phyloP scores from a whole-genome alignment of 495 filamentous ascomycete species.

The Aspergillus biplanus region DNA sequence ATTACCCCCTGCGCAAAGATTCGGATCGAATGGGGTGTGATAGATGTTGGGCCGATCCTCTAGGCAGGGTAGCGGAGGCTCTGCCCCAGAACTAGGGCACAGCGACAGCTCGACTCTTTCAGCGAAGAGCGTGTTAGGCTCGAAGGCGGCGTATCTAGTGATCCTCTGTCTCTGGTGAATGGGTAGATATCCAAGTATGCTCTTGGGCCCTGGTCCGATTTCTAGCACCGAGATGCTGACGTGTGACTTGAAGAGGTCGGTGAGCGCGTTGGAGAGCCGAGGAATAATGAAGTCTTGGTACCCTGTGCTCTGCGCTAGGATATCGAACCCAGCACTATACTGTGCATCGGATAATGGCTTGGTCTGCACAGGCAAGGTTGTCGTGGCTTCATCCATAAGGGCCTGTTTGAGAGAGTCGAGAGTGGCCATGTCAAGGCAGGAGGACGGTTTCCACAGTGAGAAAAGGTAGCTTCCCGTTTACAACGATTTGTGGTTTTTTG shows the following conservation, averaged over 20 bases:
- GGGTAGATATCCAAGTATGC: conserved; percentile 57
- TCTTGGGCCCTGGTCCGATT: conserved; percentile 64
- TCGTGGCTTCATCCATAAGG: conserved; percentile 46
- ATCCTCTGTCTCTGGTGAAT: conserved; percentile 47
- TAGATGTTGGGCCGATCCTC: conserved; percentile 46
- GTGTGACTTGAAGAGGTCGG: conserved; percentile 51
- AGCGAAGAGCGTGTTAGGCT: conserved; percentile 58
- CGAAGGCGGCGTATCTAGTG: conserved; percentile 56
- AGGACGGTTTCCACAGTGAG: too few species aligned
- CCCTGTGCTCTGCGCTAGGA: conserved; percentile 46
- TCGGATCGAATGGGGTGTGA: conserved; percentile 47
- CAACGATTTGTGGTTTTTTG: too few species aligned
- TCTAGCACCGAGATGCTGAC: conserved; percentile 58
- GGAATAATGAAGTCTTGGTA: conserved; percentile 64
- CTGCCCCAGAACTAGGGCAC: conserved; percentile 20
- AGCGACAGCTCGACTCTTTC: conserved; percentile 53
- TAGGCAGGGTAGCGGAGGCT: conserved; percentile 54
- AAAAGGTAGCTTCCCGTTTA: too few species aligned
- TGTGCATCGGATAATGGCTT: conserved; percentile 56
- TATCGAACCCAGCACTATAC: conserved; percentile 58
- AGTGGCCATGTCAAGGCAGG: conserved; percentile 28
- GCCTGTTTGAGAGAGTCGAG: conserved; percentile 53
- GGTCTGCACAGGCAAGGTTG: conserved; percentile 32
- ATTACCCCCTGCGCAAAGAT: conserved; percentile 32
- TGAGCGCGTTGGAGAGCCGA: conserved; percentile 54